phyloP scores from a whole-genome alignment of 1,139 yeast genomes.

The Candida sp. region DNA sequence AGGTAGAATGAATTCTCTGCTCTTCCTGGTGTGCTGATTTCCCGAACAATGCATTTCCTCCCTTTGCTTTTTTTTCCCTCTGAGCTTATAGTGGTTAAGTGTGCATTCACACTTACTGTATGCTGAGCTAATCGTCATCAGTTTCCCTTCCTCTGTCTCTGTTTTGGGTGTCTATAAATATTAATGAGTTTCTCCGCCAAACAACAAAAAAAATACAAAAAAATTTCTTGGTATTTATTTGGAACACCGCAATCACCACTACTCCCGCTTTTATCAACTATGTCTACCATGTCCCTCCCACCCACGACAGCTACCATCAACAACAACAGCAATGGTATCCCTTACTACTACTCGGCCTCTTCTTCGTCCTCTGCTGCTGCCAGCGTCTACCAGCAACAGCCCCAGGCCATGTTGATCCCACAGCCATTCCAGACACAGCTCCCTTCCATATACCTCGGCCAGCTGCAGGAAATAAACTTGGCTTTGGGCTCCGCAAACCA shows the following conservation, averaged over 20 bases:
- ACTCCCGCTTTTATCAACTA: background rate
- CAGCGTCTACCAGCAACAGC: background rate
- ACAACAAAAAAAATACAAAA: background rate
- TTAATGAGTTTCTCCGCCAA: background rate
- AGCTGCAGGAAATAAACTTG: background rate
- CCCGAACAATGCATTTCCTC: background rate
- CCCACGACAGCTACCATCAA: background rate
- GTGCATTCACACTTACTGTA: too few species aligned
- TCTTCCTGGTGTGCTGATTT: background rate
- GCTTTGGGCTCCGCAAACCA: background rate
- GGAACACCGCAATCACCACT: background rate
- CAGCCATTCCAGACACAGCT: slow-evolving; percentile 2
- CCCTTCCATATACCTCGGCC: background rate
- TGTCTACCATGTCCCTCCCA: background rate
- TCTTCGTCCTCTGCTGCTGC: background rate
- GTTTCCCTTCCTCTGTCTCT: background rate
- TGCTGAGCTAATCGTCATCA: too few species aligned
- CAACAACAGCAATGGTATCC: background rate
- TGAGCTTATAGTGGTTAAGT: background rate
- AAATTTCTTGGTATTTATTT: background rate
- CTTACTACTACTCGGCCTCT: background rate
- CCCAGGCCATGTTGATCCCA: background rate
- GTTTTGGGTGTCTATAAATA: background rate
- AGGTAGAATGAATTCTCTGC: background rate
- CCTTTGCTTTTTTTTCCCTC: background rate